phyloP scores from a whole-genome alignment of 2,329 filamentous ascomycete genomes.

The Aspergillus sp. region DNA sequence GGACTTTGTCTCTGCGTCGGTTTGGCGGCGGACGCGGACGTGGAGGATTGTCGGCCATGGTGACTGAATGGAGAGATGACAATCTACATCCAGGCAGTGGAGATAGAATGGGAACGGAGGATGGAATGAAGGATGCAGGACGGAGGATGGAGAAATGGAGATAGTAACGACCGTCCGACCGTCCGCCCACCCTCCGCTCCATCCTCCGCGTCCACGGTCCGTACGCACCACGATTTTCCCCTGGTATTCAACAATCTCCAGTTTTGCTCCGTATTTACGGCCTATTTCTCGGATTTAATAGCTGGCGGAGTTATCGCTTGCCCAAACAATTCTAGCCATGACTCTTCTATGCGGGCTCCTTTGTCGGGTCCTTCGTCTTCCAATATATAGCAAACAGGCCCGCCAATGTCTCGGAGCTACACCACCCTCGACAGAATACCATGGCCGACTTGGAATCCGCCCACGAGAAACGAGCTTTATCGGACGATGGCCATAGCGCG shows the following conservation, averaged over 20 bases:
- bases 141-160: neutral
- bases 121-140: too few relatives aligned
- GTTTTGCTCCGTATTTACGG: too few relatives aligned
- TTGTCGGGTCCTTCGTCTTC: neutral
- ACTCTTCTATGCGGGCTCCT: neutral
- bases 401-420: neutral
- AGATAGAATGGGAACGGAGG: too few relatives aligned
- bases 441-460: neutral
- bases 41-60: neutral
- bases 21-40: neutral
- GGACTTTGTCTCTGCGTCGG: neutral
- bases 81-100: too few relatives aligned
- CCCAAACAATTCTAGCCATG: neutral
- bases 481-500: neutral
- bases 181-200: neutral
- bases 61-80: too few relatives aligned
- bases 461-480: neutral
- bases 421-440: neutral
- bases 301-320: neutral
- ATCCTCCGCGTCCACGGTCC: neutral
- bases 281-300: neutral
- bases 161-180: neutral
- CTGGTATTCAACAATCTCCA: too few relatives aligned
- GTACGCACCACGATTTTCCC: neutral
- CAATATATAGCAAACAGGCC: neutral